These are phyloP conservation scores for Ambrosiella beaveri DNA, from an alignment of 2,329 filamentous ascomycete genomes.

Conservation along the genomic window DNA sequence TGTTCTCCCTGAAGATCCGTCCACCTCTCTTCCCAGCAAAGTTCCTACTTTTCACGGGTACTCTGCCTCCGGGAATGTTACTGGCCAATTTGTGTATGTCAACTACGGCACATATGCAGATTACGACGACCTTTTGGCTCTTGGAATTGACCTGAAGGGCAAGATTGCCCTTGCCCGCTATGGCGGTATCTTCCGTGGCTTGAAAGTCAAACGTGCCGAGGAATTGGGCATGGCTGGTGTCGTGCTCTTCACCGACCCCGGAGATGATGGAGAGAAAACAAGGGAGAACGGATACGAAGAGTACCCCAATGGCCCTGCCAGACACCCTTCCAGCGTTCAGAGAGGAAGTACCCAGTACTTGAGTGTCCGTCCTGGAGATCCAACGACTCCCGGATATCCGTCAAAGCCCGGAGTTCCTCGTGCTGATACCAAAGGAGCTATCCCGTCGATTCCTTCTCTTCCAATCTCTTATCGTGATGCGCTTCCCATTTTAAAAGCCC, in stretches of 20 bases:
- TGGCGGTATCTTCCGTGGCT: conserved; percentile 68
- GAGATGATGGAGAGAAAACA: conserved; percentile 68
- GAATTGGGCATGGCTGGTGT: conserved; percentile 79
- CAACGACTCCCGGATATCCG: conserved; percentile 85
- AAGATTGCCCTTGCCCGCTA: conserved; percentile 83
- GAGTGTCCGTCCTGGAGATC: conserved; percentile 53
- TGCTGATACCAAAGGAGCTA: conserved; percentile 48
- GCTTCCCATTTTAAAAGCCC: conserved; percentile 67
- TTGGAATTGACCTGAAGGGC: conserved; percentile 58
- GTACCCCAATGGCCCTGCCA: conserved; percentile 75
- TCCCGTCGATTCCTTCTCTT: conserved; percentile 73
- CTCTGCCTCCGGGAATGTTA: conserved; percentile 82
- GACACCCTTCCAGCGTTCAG: conserved; percentile 79
- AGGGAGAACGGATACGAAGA: conserved; percentile 61
- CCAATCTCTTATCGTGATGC: conserved; percentile 82
- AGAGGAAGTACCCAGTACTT: conserved; percentile 73
- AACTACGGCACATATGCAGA: conserved; percentile 83
- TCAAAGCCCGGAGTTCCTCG: conserved; percentile 79
- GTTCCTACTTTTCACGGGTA: conserved; percentile 92
- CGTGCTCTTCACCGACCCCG: conserved; percentile 74
- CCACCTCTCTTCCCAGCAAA: conserved; percentile 51
- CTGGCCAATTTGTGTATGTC: conserved; percentile 68
- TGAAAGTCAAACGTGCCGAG: conserved; percentile 85
- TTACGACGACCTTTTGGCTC: conserved; percentile 61
- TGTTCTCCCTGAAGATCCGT: conserved; percentile 65